These are phyloP conservation scores for Microsporum audouinii DNA, from an alignment of 2,329 filamentous ascomycete genomes.

Conservation along the genomic window DNA sequence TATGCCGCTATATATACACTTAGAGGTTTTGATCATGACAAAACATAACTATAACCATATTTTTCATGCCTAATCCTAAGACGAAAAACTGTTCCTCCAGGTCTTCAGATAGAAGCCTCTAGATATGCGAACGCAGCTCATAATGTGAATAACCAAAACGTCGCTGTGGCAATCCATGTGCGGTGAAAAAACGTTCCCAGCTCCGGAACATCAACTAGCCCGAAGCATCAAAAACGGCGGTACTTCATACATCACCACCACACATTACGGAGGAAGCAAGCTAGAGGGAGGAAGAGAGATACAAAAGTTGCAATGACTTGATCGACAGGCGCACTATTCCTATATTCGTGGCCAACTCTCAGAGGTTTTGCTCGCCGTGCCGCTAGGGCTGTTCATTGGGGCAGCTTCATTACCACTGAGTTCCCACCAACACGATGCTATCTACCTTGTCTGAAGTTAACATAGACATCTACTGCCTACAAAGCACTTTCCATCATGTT, in stretches of 20 bases:
- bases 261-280: not conserved
- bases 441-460: not conserved
- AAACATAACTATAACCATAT: not conserved
- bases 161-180: not conserved
- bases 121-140: not conserved
- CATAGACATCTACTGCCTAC: not conserved
- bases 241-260: not conserved
- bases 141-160: not conserved
- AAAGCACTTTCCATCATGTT: slow-evolving; percentile 53
- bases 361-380: not conserved
- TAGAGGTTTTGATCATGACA: not conserved
- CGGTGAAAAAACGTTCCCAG: not conserved
- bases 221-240: not conserved
- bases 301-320: not conserved
- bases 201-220: not conserved
- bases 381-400: not conserved
- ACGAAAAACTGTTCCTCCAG: no score
- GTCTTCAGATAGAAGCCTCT: not conserved
- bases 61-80: not conserved
- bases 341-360: not conserved
- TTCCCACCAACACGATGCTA: not conserved
- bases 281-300: not conserved
- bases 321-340: not conserved
- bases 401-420: not conserved
- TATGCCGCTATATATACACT: not conserved